Percentiles rank a stretch among this genome's conserved stretches.
phyloP scores from a whole-genome alignment of 1,284 basidiomycete species.

The Entoloma clypeatum region DNA sequence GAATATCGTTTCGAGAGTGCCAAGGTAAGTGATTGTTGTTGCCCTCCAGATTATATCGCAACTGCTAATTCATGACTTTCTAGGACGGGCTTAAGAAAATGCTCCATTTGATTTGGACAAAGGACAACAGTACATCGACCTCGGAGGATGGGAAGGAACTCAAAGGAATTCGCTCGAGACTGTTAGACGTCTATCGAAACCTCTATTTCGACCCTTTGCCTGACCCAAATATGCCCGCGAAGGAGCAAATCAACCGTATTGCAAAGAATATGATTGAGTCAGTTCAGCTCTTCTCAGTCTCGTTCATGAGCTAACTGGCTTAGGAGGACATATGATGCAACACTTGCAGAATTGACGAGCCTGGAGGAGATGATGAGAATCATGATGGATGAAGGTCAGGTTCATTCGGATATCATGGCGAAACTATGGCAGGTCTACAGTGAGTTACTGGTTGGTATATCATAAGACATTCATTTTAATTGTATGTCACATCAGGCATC shows the following conservation, averaged over 20 bases:
- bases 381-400: conserved; percentile 85
- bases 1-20: conserved; percentile 82
- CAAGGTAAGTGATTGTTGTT: conserved; percentile 44
- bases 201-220: conserved; percentile 86
- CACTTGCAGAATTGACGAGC: conserved; percentile 92
- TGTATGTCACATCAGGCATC: conserved; percentile 47
- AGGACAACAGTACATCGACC: conserved; percentile 82
- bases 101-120: conserved; percentile 97
- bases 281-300: conserved; percentile 25
- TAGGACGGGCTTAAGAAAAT: conserved; percentile 90
- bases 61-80: conserved; percentile 3
- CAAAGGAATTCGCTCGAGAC: conserved; percentile 82
- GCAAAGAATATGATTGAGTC: conserved; percentile 98
- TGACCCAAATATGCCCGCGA: conserved; percentile 56
- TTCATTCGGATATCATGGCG: conserved; percentile 81
- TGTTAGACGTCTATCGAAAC: conserved; percentile 87
- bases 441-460: conserved; percentile 35
- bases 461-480: conserved; percentile 1
- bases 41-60: not conserved
- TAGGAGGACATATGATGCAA: conserved; percentile 87
- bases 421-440: conserved; percentile 97
- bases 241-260: conserved; percentile 89
- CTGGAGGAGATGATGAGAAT: conserved; percentile 95
- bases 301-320: conserved; percentile 5
- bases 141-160: conserved; percentile 84